phyloP scores from a whole-genome alignment of 257 asterid genomes.

The Ocimum tenuiflorum region DNA sequence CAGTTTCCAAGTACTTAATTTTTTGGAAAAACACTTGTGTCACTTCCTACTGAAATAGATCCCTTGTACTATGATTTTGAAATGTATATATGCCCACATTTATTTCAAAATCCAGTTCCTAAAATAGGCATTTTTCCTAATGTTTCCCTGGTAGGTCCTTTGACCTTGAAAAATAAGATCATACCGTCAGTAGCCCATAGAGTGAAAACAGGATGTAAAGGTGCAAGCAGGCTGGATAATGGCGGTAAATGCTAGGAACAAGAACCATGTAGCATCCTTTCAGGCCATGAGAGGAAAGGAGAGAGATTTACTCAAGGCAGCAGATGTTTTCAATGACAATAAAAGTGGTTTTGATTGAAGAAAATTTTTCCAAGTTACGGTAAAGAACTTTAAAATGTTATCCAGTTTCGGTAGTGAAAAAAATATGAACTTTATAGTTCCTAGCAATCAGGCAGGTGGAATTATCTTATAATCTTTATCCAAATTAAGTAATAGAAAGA shows the following conservation, averaged over 20 bases:
- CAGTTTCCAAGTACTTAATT: neutral
- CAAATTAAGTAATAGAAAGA: neutral
- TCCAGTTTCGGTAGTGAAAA: neutral
- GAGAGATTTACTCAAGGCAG: too few species aligned
- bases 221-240: too few species aligned
- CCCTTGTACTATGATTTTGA: too few species aligned
- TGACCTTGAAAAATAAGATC: too few species aligned
- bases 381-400: neutral
- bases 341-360: neutral
- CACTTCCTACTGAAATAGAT: neutral
- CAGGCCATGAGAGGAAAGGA: neutral
- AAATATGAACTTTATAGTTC: neutral
- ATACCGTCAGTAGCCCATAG: too few species aligned
- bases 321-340: too few species aligned
- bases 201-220: too few species aligned
- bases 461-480: constrained; percentile 4
- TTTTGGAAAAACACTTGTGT: neutral
- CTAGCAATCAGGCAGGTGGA: constrained; percentile 12
- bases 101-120: too few species aligned
- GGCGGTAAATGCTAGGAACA: too few species aligned
- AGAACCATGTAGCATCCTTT: neutral
- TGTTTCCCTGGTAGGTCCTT: too few species aligned
- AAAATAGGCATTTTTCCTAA: too few species aligned
- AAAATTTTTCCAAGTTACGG: neutral
- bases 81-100: too few species aligned